A percentile compares a stretch with the other conserved stretches of the same genome.
Conservation (phyloP, 2,329 filamentous ascomycete genomes). For the Coniella vitis region DNA sequence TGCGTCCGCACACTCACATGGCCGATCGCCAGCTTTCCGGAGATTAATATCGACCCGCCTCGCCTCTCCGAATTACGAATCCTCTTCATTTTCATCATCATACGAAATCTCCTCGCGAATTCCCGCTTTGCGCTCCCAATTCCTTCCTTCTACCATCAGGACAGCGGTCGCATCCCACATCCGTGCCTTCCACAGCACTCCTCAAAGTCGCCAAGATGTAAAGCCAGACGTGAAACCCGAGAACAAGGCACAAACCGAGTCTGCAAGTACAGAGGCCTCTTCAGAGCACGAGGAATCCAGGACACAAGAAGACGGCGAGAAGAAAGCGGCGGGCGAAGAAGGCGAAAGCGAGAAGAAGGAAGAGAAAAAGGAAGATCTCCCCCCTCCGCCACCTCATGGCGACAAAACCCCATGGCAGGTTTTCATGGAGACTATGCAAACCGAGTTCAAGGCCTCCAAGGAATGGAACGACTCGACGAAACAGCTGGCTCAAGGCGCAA, state of each 20-base stretch:
- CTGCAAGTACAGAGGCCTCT: constrained; percentile 23
- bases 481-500: constrained; percentile 78
- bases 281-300: constrained; percentile 28
- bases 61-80: constrained; percentile 23
- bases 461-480: constrained; percentile 99
- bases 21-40: constrained; percentile 41
- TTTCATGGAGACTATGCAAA: constrained; percentile 91
- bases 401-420: constrained; percentile 99
- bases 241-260: constrained; percentile 32
- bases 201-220: constrained; percentile 26
- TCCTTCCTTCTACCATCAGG: constrained; percentile 35
- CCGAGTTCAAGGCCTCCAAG: constrained; percentile 92
- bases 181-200: constrained; percentile 33
- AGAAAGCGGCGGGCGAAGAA: constrained; percentile 35
- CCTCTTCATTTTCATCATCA: constrained; percentile 23
- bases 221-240: constrained; percentile 26
- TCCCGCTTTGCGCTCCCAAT: constrained; percentile 38
- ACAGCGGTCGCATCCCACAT: constrained; percentile 22
- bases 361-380: constrained; percentile 60
- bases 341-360: constrained; percentile 48
- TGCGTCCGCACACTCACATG: constrained; percentile 27
- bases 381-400: constrained; percentile 90
- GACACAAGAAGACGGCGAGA: constrained; percentile 34
- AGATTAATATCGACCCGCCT: constrained; percentile 34
- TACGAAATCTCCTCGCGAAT: constrained; percentile 24